Evolutionary conservation across 495 filamentous ascomycete genomes (phyloP), one percentile per base, ranked within the genome.

Genomic region (Talaromyces proteolyticus): DNA sequence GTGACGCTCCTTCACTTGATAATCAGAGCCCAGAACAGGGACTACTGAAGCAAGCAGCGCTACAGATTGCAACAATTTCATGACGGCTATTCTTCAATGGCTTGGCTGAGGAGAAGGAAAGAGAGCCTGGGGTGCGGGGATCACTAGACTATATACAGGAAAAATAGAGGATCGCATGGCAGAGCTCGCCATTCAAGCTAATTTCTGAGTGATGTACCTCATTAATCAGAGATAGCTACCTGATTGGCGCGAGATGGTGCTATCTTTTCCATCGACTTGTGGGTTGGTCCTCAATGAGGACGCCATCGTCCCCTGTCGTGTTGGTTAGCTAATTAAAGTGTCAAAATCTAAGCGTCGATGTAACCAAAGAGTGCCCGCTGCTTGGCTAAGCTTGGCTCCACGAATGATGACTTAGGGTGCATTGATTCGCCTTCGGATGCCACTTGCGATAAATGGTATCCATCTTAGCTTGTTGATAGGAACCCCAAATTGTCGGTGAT

Each of bases 1-100:
- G 50, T 80, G 76, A 21, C 63, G 56, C 29, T 81, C 79, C 57
- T 80, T 82, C 42, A 81, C 66, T 12, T 59, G 65, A 55, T 81
- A 81, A 2, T 8, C 14, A 34, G 29, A 34, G 29, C 29, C 29
- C 4, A 34, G 14, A 10, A 14, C 29, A 34, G 29, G 29, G 4
- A 34, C 29, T 34, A 14, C 29, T 14, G 8, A 34, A 34, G 29
- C 29, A 4, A 34, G 29, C 29, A 34, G 29, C 8, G 29, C 29
- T 34, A 4, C 29, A 34, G 29, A 34, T 34, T 34, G 29, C 29
- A 14, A 34, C 8, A 34, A 34, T 14, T 34, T 34, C 29, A 34
- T 34, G 14, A 14, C 29, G 29, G 14, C 29, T 1, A 10, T 8
- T 34, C 29, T 34, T 34, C 29, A 14, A 34, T 10, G 29, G 29